Evolutionary conservation across 352 stramenopile species (phyloP).

Genomic region (Globisporangium polare): DNA sequence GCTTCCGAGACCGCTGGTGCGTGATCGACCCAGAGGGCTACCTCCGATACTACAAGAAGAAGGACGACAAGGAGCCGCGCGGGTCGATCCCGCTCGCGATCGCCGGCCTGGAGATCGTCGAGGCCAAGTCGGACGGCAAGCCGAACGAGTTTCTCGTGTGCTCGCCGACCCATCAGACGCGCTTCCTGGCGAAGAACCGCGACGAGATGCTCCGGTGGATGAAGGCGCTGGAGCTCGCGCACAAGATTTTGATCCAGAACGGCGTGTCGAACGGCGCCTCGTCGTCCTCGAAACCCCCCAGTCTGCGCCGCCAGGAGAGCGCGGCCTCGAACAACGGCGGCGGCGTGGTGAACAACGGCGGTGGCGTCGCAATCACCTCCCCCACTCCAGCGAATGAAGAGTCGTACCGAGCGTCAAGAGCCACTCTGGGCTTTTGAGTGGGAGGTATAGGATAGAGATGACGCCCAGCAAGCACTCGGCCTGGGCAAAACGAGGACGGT

Average conservation of each 20-base stretch:
- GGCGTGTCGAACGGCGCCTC: constrained; percentile 24
- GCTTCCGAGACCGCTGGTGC: constrained; percentile 72
- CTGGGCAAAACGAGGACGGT: no score
- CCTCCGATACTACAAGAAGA: constrained; percentile 77
- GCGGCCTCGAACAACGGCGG: constrained; percentile 22
- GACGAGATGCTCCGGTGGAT: constrained; percentile 78
- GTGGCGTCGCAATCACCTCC: not conserved
- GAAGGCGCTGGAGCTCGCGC: constrained; percentile 45
- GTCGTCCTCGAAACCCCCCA: constrained; percentile 9
- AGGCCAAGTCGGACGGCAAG: constrained; percentile 65
- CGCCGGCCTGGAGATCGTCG: constrained; percentile 63
- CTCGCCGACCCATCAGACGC: constrained; percentile 69
- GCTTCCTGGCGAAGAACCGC: constrained; percentile 62
- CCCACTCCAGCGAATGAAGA: constrained; percentile 14
- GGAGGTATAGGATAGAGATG: not conserved
- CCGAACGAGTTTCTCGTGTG: constrained; percentile 77
- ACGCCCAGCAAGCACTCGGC: no score
- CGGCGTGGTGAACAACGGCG: constrained; percentile 17
- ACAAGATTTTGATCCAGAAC: constrained; percentile 47
- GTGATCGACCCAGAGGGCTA: constrained; percentile 59
- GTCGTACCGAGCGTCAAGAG: constrained; percentile 39
- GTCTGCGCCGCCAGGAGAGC: constrained; percentile 24
- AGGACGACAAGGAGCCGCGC: constrained; percentile 69
- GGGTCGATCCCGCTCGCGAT: constrained; percentile 63
- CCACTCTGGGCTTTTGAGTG: constrained; percentile 63